phyloP scores from a whole-genome alignment of 176 grass and related monocot genomes.

The Chrysopogon serrulatus region DNA sequence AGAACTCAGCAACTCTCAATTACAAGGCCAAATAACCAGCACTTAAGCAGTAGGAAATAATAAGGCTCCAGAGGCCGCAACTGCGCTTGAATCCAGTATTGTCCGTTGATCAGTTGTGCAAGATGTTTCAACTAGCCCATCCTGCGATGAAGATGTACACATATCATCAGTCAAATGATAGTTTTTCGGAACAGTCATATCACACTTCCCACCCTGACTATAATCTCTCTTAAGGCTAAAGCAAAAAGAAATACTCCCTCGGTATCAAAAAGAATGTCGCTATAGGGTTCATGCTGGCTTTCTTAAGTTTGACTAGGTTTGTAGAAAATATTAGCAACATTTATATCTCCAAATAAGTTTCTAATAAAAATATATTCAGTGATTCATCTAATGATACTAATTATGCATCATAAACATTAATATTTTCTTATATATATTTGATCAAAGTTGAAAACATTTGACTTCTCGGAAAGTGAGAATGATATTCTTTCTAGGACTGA shows the following conservation, averaged over 20 bases:
- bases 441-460: too few species aligned
- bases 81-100: background rate
- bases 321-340: too few species aligned
- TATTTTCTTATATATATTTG: too few species aligned
- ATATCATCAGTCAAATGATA: background rate
- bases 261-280: too few species aligned
- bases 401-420: too few species aligned
- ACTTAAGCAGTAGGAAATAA: background rate
- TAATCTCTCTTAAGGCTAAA: background rate
- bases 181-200: background rate
- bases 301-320: too few species aligned
- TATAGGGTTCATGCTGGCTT: too few species aligned
- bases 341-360: too few species aligned
- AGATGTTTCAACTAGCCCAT: slow-evolving; percentile 35
- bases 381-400: too few species aligned
- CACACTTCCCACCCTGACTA: background rate
- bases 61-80: background rate
- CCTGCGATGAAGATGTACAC: slow-evolving; percentile 11
- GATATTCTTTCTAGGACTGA: too few species aligned
- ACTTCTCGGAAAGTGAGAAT: too few species aligned
- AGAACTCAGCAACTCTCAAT: background rate
- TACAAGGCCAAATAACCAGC: background rate
- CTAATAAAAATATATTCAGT: too few species aligned
- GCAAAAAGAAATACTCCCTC: background rate
- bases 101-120: background rate